phyloP scores from a whole-genome alignment of 2,329 filamentous ascomycete species.

The Paramyrothecium sp. region DNA sequence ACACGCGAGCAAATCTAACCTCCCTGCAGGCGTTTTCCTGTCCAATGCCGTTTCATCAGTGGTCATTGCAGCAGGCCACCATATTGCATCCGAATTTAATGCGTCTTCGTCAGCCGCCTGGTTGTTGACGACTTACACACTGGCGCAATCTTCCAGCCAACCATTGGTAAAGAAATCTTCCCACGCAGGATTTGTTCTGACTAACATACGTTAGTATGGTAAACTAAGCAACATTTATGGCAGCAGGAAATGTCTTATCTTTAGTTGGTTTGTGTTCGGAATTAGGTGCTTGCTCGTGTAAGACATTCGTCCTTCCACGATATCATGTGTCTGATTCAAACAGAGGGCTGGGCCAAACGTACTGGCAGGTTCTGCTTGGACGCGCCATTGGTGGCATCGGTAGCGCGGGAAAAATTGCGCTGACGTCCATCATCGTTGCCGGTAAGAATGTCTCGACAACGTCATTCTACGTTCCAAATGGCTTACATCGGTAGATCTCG shows the following conservation, averaged over 20 bases:
- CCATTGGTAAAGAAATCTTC: constrained; percentile 1
- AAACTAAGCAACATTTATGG: constrained; percentile 9
- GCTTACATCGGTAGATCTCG: neutral
- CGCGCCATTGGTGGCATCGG: constrained; percentile 6
- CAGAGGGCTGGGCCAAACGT: neutral
- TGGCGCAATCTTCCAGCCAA: constrained; percentile 6
- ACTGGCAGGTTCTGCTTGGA: constrained; percentile 2
- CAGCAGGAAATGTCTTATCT: constrained; percentile 2
- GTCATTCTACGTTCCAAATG: neutral
- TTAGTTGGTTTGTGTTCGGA: constrained; percentile 6
- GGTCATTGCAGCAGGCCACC: constrained; percentile 9
- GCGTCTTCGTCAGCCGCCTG: constrained; percentile 3
- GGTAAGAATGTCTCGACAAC: neutral
- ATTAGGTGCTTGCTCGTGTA: constrained; percentile 5
- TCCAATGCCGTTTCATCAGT: constrained; percentile 11
- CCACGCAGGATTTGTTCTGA: neutral
- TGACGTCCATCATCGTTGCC: constrained; percentile 6
- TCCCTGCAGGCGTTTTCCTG: constrained; percentile 5
- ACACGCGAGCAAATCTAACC: neutral
- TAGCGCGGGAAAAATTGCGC: constrained; percentile 4
- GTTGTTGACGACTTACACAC: constrained; percentile 5
- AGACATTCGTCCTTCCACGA: neutral
- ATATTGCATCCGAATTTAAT: constrained; percentile 10
- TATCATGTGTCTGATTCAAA: neutral
- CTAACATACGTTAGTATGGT: constrained; percentile 1